Evolutionary conservation across 306 rosid species (phyloP).

Genomic region (Comarum palustre): DNA sequence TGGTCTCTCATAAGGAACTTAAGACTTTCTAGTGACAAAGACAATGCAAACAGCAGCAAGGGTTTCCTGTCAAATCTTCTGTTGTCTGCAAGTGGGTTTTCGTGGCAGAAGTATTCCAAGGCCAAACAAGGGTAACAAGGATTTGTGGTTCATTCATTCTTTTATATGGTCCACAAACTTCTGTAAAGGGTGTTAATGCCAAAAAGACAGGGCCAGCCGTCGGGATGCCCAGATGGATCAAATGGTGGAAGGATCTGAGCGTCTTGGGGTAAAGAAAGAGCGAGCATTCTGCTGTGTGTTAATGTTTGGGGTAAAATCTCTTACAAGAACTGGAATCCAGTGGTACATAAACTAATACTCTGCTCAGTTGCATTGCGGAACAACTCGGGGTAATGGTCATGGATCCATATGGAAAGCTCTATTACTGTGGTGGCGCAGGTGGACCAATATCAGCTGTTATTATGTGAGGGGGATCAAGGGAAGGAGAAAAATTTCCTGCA

Average conservation of each 20-base stretch:
- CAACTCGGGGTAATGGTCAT: not conserved
- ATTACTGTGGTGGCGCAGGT: not conserved
- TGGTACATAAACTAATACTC: not conserved
- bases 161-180: not conserved
- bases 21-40: constrained; percentile 38
- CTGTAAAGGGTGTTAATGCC: too few relatives aligned
- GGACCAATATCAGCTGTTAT: not conserved
- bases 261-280: not conserved
- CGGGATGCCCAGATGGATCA: too few relatives aligned
- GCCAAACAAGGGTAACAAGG: not conserved
- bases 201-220: too few relatives aligned
- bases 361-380: not conserved
- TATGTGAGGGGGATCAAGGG: not conserved
- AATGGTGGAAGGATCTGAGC: not conserved
- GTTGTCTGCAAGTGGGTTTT: constrained; percentile 67
- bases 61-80: constrained; percentile 81
- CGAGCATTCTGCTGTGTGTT: not conserved
- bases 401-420: not conserved
- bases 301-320: not conserved
- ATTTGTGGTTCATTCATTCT: constrained; percentile 3
- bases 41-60: constrained; percentile 32
- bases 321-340: not conserved
- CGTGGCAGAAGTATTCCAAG: constrained; percentile 23
- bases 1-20: constrained; percentile 88
- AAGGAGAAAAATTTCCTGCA: not conserved